Percentiles rank a stretch among this genome's conserved stretches.
Conservation (phyloP, 371 early-diverging fungal genomes). For the Nematocida sp. region DNA sequence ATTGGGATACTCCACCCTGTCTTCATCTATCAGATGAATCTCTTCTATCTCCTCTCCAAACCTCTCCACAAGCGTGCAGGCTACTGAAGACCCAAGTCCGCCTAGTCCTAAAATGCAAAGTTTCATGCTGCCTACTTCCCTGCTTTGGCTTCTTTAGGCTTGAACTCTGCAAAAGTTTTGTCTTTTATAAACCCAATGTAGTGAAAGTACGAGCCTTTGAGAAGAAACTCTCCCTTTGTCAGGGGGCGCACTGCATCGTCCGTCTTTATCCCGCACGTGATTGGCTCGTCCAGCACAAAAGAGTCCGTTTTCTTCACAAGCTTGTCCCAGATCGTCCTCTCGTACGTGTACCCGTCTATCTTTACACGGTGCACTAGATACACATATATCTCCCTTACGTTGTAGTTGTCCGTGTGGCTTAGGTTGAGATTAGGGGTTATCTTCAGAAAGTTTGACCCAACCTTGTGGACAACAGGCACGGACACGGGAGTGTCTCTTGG, state of each 20-base stretch:
- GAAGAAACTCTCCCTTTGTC: background rate
- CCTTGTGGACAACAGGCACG: background rate
- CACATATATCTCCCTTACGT: constrained; percentile 38
- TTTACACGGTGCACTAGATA: constrained; percentile 38
- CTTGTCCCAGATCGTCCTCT: constrained; percentile 30
- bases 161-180: constrained; percentile 39
- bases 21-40: constrained; percentile 22
- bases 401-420: constrained; percentile 20
- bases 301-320: constrained; percentile 4
- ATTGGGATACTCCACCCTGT: constrained; percentile 24
- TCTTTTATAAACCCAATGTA: constrained; percentile 45
- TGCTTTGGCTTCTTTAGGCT: background rate
- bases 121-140: background rate
- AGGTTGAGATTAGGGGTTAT: constrained; percentile 45
- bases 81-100: constrained; percentile 17
- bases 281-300: background rate
- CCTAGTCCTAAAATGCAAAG: constrained; percentile 37
- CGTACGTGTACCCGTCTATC: background rate
- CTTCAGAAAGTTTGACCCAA: background rate
- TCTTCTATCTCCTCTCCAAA: background rate
- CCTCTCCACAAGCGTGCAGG: background rate
- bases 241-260: constrained; percentile 8
- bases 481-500: constrained; percentile 1
- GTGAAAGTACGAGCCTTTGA: constrained; percentile 33
- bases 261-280: background rate